These are phyloP conservation scores for Trichoderma atrobrunneum DNA, from an alignment of 2,329 filamentous ascomycete species.

Conservation along the genomic window DNA sequence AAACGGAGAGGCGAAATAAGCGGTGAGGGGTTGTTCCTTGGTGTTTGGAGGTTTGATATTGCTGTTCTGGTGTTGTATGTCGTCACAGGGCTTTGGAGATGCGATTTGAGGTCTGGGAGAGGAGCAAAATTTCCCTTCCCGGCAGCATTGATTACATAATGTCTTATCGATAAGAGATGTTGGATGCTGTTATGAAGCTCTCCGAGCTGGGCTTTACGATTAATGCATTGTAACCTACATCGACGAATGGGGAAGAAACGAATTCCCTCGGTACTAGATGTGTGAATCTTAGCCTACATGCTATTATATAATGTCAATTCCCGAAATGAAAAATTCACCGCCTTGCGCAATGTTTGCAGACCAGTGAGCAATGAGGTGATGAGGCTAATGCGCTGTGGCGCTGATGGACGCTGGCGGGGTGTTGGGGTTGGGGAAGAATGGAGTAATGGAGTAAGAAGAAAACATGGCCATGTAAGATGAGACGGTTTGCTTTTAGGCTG, in stretches of 20 bases:
- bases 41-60: not conserved
- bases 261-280: not conserved
- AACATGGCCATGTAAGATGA: not conserved
- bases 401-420: not conserved
- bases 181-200: not conserved
- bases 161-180: not conserved
- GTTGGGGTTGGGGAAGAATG: not conserved
- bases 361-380: not conserved
- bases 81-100: slow-evolving; percentile 17
- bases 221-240: not conserved
- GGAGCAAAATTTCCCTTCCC: slow-evolving; percentile 18
- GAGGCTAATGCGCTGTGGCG: not conserved
- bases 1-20: not conserved
- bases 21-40: not conserved
- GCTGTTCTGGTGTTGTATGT: not conserved
- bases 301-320: not conserved
- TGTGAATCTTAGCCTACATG: not conserved
- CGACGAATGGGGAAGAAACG: not conserved
- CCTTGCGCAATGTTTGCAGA: not conserved
- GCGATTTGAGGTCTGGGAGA: slow-evolving; percentile 1
- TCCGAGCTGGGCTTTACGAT: not conserved
- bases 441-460: not conserved
- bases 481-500: not conserved
- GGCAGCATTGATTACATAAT: slow-evolving; percentile 8
- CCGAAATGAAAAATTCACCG: not conserved